Conservation (phyloP, 2,329 filamentous ascomycete genomes). For the Pseudogymnoascus destructans region DNA sequence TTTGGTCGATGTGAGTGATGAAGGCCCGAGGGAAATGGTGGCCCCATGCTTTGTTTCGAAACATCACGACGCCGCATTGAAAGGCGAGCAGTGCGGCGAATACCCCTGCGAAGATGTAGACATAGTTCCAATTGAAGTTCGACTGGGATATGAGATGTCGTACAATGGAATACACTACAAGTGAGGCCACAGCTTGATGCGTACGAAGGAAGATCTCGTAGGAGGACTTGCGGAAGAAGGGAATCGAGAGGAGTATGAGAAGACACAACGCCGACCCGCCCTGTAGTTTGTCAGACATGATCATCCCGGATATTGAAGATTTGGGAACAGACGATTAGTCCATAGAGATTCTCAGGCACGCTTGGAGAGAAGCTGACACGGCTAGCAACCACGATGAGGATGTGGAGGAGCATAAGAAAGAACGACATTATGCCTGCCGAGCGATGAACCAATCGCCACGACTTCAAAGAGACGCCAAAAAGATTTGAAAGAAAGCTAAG, state of each 20-base stretch:
- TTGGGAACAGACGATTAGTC: constrained; percentile 13
- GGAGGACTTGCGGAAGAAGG: constrained; percentile 11
- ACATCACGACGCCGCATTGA: constrained; percentile 9
- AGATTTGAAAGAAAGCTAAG: constrained; percentile 12
- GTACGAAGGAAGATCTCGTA: constrained; percentile 16
- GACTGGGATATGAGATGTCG: constrained; percentile 11
- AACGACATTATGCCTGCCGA: constrained; percentile 15
- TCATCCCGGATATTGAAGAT: not conserved
- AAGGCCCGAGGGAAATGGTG: constrained; percentile 9
- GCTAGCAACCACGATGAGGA: constrained; percentile 7
- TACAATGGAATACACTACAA: constrained; percentile 14
- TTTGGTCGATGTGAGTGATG: constrained; percentile 9
- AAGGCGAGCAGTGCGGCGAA: not conserved
- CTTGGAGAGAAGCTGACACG: not conserved
- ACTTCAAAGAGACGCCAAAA: constrained; percentile 12
- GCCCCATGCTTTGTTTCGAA: constrained; percentile 7
- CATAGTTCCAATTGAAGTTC: not conserved
- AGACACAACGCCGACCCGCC: constrained; percentile 15
- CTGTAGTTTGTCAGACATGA: constrained; percentile 14
- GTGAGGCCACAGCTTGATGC: constrained; percentile 13
- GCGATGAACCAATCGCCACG: constrained; percentile 12
- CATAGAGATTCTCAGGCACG: constrained; percentile 12
- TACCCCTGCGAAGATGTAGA: constrained; percentile 9
- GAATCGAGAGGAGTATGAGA: constrained; percentile 14
- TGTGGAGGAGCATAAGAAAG: constrained; percentile 13